These are phyloP conservation scores for Martensiomyces pterosporus DNA, from an alignment of 192 early-diverging fungal species.

Conservation along the genomic window DNA sequence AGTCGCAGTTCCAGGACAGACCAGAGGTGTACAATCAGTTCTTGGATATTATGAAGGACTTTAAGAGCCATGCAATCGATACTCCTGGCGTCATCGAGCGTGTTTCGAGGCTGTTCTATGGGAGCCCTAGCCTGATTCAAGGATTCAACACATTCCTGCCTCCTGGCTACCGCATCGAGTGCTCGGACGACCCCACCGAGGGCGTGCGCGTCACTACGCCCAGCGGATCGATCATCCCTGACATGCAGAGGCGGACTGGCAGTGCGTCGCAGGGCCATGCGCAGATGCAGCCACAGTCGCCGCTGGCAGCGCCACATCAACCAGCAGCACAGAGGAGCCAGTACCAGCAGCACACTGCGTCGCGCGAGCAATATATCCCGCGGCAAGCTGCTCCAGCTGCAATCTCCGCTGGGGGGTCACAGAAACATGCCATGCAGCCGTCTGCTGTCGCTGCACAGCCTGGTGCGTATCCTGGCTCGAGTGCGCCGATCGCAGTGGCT, in stretches of 20 bases:
- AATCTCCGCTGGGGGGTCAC: not conserved
- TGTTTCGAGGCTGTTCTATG: slow-evolving; percentile 92
- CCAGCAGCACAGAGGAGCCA: slow-evolving; percentile 9
- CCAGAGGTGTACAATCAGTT: slow-evolving; percentile 98
- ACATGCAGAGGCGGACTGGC: slow-evolving; percentile 27
- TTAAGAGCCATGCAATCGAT: slow-evolving; percentile 93
- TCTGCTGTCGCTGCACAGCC: slow-evolving; percentile 12
- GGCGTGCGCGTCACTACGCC: slow-evolving; percentile 88
- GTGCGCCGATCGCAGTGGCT: slow-evolving; percentile 1
- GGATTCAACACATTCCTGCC: slow-evolving; percentile 99
- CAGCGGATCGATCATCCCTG: slow-evolving; percentile 52
- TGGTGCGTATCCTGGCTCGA: not conserved
- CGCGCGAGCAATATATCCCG: slow-evolving; percentile 21
- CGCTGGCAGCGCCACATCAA: slow-evolving; percentile 4
- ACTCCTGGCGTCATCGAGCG: slow-evolving; percentile 97
- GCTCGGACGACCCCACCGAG: slow-evolving; percentile 74
- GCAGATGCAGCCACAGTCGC: slow-evolving; percentile 11
- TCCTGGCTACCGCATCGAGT: slow-evolving; percentile 95
- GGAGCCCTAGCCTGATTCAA: slow-evolving; percentile 83
- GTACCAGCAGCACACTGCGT: slow-evolving; percentile 16
- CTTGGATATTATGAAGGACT: slow-evolving; percentile 99
- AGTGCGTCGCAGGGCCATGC: not conserved
- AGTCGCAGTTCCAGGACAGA: slow-evolving; percentile 84
- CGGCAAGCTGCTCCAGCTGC: slow-evolving; percentile 13
- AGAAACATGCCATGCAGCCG: slow-evolving; percentile 17